phyloP scores from a whole-genome alignment of 768 basidiomycete species.

The Termitomyces sp. region DNA sequence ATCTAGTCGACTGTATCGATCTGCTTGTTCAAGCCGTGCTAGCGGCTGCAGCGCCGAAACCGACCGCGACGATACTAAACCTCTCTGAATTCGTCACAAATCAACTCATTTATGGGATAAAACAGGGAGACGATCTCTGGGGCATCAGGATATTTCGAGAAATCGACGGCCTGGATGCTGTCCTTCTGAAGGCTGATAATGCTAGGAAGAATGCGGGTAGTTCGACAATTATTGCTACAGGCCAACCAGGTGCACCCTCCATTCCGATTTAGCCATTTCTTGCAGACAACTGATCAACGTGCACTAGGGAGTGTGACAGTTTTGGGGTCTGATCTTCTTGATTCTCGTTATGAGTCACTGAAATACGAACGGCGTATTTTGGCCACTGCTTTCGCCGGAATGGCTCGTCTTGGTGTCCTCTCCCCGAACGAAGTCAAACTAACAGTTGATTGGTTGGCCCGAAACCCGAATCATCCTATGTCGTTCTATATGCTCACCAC shows the following conservation, averaged over 20 bases:
- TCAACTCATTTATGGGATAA: constrained; percentile 28
- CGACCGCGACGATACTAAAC: constrained; percentile 44
- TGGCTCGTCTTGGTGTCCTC: constrained; percentile 61
- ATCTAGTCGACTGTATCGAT: constrained; percentile 65
- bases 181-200: constrained; percentile 47
- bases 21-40: constrained; percentile 65
- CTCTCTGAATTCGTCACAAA: constrained; percentile 49
- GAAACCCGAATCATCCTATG: constrained; percentile 63
- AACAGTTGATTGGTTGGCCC: constrained; percentile 67
- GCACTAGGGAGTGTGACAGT: constrained; percentile 34
- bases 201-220: constrained; percentile 60
- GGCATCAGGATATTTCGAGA: constrained; percentile 49
- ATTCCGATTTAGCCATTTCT: neutral
- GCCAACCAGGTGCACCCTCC: constrained; percentile 43
- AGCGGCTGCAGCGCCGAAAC: constrained; percentile 35
- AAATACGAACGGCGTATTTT: constrained; percentile 70
- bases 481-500: constrained; percentile 65
- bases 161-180: constrained; percentile 53
- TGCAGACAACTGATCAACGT: neutral
- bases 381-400: constrained; percentile 54
- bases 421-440: constrained; percentile 54
- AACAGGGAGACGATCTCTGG: constrained; percentile 7
- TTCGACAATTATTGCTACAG: constrained; percentile 52
- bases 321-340: constrained; percentile 64
- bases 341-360: constrained; percentile 66